Percentiles rank a stretch among this genome's conserved stretches.
These are phyloP conservation scores for Rubus parviflorus DNA, from an alignment of 306 rosid species.

Conservation along the genomic window DNA sequence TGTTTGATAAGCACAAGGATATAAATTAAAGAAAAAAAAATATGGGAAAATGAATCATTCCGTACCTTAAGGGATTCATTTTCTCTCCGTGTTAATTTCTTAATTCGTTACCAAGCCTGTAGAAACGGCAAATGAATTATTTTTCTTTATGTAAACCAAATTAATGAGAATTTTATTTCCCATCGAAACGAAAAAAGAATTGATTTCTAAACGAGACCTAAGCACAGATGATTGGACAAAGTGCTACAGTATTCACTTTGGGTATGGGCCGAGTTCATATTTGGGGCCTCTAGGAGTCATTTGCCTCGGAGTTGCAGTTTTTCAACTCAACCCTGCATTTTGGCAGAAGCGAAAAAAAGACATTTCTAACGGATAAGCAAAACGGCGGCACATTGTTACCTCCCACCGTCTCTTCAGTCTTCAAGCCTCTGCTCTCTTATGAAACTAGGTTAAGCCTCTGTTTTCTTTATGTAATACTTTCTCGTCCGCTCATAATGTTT, in stretches of 20 bases:
- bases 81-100: too few relatives aligned
- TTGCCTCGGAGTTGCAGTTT: background rate
- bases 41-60: too few relatives aligned
- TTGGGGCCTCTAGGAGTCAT: background rate
- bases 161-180: too few relatives aligned
- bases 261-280: background rate
- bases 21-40: too few relatives aligned
- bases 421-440: background rate
- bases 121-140: too few relatives aligned
- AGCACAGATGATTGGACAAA: background rate
- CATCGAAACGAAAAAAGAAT: too few relatives aligned
- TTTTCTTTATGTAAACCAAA: too few relatives aligned
- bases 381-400: constrained; percentile 21
- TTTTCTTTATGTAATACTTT: background rate
- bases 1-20: too few relatives aligned
- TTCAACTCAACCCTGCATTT: background rate
- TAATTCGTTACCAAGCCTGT: too few relatives aligned
- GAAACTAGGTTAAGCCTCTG: background rate
- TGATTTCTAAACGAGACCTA: too few relatives aligned
- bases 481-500: background rate
- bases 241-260: background rate
- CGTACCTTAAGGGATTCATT: too few relatives aligned
- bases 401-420: constrained; percentile 14
- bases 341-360: constrained; percentile 6
- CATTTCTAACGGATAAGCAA: constrained; percentile 28